Base-by-base conservation (phyloP, 164 flowering plant genomes). In the Magnolia officinalis region DNA sequence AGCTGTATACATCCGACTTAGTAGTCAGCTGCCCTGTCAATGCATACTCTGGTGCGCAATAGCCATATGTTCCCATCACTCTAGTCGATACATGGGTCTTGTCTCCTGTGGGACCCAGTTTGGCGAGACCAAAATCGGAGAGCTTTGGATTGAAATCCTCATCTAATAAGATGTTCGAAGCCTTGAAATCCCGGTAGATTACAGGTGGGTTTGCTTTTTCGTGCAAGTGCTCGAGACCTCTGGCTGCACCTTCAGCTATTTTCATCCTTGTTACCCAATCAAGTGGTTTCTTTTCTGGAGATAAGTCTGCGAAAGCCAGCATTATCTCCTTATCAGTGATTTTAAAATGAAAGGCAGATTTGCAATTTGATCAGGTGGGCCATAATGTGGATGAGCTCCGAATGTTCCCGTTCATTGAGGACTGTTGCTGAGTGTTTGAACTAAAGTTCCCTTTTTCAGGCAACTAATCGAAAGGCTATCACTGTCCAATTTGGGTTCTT, bases 41-140 rank as follows among this genome's bases (percentile, higher is more conserved):
- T 45, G 98, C 98, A 78, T 94, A 94, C 73, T 94, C 98, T 8
- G 98, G 98, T 6, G 95, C 94, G 67, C 98, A 94, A 45, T 92
- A 92, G 21, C 98, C 98, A 71, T 90, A 92, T 0, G 96, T 92
- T 16, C 97, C 98, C 97, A 93, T 92, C 50, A 93, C 97, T 75
- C 94, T 86, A 31, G 98, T 92, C 8, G 93, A 88, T 0, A 92
- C 93, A 82, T 90, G 92, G 23, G 81, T 75, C 75, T 86, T 88
- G 50, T 88, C 94, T 18, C 97, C 98, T 2, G 89, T 87, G 26
- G 98, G 98, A 51, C 95, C 97, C 4, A 90, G 77, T 82, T 91
- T 92, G 31, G 98, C 98, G 9, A 93, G 89, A 1, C 98, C 98
- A 55, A 93, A 93, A 84, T 93, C 98, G 3, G 98, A 93, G 61